Percentiles rank a stretch among this genome's conserved stretches.
Conservation (phyloP, 176 grass and related monocot genomes). For the Guadua angustifolia region DNA sequence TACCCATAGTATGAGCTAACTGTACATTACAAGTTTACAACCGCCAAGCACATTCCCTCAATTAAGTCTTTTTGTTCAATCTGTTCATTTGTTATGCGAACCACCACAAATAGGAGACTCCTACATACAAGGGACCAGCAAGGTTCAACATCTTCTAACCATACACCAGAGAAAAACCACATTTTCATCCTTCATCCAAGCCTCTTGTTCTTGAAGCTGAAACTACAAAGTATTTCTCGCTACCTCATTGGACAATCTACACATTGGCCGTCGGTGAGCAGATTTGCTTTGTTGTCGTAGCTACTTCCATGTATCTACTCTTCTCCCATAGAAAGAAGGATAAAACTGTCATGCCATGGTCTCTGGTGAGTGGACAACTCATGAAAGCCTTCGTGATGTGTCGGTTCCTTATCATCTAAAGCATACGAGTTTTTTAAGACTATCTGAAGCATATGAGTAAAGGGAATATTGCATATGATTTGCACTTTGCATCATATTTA, state of each 20-base stretch:
- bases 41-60: too few species aligned
- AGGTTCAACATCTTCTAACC: too few species aligned
- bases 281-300: slow-evolving; percentile 45
- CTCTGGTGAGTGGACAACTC: slow-evolving; percentile 67
- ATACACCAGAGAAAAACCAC: not conserved
- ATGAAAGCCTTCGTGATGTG: slow-evolving; percentile 69
- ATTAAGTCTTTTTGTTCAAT: too few species aligned
- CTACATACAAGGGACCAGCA: too few species aligned
- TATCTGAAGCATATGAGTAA: not conserved
- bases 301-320: slow-evolving; percentile 41
- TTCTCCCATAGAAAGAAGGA: slow-evolving; percentile 54
- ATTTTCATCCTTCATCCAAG: not conserved
- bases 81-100: too few species aligned
- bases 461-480: too few species aligned
- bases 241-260: slow-evolving; percentile 35
- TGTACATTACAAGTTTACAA: too few species aligned
- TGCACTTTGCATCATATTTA: too few species aligned
- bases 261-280: slow-evolving; percentile 27
- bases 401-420: slow-evolving; percentile 16
- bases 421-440: not conserved
- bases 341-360: slow-evolving; percentile 61
- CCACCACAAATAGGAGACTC: too few species aligned
- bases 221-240: not conserved
- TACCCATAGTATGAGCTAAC: too few species aligned
- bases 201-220: not conserved